phyloP scores from a whole-genome alignment of 352 stramenopile genomes.

The Paralagenidium karlingii region DNA sequence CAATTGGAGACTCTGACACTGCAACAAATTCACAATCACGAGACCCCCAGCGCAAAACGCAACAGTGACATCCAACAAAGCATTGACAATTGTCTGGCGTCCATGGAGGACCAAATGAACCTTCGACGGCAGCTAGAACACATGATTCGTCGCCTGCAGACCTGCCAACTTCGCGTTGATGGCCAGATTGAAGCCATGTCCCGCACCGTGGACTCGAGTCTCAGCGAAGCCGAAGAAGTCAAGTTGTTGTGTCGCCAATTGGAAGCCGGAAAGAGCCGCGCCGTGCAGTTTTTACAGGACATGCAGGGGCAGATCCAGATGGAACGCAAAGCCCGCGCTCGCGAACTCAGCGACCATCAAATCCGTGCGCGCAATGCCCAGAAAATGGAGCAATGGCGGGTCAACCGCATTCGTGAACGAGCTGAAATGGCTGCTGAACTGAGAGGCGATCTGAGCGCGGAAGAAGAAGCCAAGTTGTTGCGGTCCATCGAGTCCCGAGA shows the following conservation, averaged over 20 bases:
- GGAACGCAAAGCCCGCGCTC: constrained; percentile 39
- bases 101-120: constrained; percentile 77
- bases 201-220: constrained; percentile 45
- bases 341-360: constrained; percentile 62
- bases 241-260: constrained; percentile 64
- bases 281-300: constrained; percentile 69
- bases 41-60: constrained; percentile 63
- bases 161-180: constrained; percentile 53
- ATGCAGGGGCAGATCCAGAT: constrained; percentile 61
- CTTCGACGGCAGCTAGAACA: constrained; percentile 55
- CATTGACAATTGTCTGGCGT: constrained; percentile 48
- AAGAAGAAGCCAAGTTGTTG: constrained; percentile 43
- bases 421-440: constrained; percentile 67
- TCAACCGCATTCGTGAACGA: constrained; percentile 57
- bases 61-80: constrained; percentile 51
- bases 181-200: constrained; percentile 55
- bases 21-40: constrained; percentile 58
- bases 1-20: constrained; percentile 62
- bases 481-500: constrained; percentile 51
- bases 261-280: constrained; percentile 55
- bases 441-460: constrained; percentile 47
- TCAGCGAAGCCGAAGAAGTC: constrained; percentile 53
- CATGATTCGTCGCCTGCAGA: constrained; percentile 71
- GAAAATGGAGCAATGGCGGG: constrained; percentile 66
- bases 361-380: constrained; percentile 71